Conservation (phyloP, 2,329 filamentous ascomycete genomes). For the Aspergillus aculeatus region DNA sequence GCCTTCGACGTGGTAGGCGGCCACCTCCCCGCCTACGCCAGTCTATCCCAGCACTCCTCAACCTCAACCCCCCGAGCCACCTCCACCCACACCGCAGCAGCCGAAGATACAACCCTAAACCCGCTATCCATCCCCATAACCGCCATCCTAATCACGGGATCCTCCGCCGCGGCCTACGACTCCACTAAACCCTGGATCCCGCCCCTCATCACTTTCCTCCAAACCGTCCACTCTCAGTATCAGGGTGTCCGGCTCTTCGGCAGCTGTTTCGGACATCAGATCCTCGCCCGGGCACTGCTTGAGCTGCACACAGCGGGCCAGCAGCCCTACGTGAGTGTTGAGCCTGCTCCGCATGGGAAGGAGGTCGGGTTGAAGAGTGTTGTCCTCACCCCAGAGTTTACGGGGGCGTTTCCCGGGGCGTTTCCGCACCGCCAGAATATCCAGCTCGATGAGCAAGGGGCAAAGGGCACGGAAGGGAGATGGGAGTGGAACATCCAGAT, state of each 20-base stretch:
- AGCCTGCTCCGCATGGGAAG: conserved; percentile 20
- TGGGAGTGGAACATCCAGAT: conserved; percentile 30
- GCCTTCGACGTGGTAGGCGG: conserved; percentile 36
- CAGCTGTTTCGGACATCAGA: conserved; percentile 37
- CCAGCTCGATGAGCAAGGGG: background rate
- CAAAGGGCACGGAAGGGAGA: background rate
- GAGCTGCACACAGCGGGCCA: background rate
- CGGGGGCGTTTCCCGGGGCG: conserved; percentile 1
- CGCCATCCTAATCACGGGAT: conserved; percentile 35
- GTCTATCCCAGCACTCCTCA: conserved; percentile 15
- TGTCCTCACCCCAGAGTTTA: conserved; percentile 19
- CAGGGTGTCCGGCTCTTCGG: conserved; percentile 34
- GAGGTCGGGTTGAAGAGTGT: conserved; percentile 34
- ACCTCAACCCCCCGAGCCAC: conserved; percentile 1
- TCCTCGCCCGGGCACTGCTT: conserved; percentile 22
- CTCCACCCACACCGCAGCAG: background rate
- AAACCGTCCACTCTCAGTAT: conserved; percentile 25
- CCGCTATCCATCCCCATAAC: conserved; percentile 22
- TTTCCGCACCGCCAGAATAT: too few species aligned
- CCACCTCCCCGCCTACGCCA: conserved; percentile 25
- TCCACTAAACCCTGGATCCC: conserved; percentile 30
- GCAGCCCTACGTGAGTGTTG: conserved; percentile 17
- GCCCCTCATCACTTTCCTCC: conserved; percentile 26
- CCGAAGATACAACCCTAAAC: background rate
- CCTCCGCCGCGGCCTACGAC: conserved; percentile 29